phyloP scores from a whole-genome alignment of 495 filamentous ascomycete species.

The Amorphotheca resinae region DNA sequence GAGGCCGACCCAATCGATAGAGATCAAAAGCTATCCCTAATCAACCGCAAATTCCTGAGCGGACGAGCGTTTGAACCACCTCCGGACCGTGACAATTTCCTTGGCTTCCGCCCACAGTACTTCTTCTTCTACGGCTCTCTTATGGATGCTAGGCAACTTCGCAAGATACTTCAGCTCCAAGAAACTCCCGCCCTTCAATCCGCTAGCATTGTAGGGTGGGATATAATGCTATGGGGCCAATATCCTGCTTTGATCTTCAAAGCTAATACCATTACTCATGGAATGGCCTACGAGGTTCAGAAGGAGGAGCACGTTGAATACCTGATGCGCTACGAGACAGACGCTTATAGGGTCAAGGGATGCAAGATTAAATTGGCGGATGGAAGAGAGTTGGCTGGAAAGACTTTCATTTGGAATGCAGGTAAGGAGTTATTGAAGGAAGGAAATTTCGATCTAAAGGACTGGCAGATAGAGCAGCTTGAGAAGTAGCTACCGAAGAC shows the following conservation, averaged over 20 bases:
- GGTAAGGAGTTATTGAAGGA: conserved; percentile 8
- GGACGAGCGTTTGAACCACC: conserved; percentile 5
- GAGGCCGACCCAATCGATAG: conserved; percentile 5
- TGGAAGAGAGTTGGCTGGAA: conserved; percentile 3
- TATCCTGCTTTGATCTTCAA: conserved; percentile 10
- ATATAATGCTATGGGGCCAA: conserved; percentile 6
- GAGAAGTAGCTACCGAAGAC: conserved; percentile 3
- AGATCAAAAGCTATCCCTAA: conserved; percentile 9
- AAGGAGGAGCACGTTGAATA: conserved; percentile 4
- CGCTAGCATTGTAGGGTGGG: conserved; percentile 6
- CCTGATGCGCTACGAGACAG: conserved; percentile 4
- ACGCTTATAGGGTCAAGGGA: conserved; percentile 7
- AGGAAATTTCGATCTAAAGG: conserved; percentile 9
- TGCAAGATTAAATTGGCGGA: conserved; percentile 8
- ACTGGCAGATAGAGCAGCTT: conserved; percentile 13
- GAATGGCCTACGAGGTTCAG: conserved; percentile 7
- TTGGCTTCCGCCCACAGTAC: conserved; percentile 11
- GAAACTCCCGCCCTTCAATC: conserved; percentile 6
- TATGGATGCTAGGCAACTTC: conserved; percentile 7
- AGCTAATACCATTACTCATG: conserved; percentile 3
- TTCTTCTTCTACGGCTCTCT: conserved; percentile 8
- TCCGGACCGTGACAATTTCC: conserved; percentile 5
- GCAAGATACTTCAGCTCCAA: conserved; percentile 4
- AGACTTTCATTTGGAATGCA: conserved; percentile 9
- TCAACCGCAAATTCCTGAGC: conserved; percentile 8